Conservation (phyloP, 257 asterid species). For the Rauvolfia tetraphylla region DNA sequence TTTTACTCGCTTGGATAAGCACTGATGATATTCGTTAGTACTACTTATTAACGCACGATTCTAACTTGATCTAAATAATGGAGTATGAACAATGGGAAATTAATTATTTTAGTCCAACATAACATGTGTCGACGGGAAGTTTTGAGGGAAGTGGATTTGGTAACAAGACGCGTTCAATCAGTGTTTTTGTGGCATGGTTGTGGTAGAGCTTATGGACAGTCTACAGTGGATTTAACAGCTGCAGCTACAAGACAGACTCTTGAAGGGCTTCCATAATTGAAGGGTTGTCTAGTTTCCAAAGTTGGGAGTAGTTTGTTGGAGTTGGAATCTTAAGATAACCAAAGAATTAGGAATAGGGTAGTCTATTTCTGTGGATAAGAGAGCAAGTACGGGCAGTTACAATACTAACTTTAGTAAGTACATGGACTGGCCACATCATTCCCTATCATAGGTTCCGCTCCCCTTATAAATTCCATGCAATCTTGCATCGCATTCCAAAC, state of each 20-base stretch:
- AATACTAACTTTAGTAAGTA: conserved; percentile 15
- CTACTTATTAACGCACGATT: too few species aligned
- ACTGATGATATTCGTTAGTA: too few species aligned
- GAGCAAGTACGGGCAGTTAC: conserved; percentile 30
- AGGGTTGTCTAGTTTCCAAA: neutral
- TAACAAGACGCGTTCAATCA: neutral
- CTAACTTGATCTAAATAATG: neutral
- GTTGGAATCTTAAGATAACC: too few species aligned
- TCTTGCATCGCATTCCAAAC: neutral
- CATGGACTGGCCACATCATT: neutral
- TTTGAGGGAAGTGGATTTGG: conserved; percentile 21
- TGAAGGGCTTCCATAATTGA: neutral
- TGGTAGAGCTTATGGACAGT: too few species aligned
- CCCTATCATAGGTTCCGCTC: too few species aligned
- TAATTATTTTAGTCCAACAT: neutral
- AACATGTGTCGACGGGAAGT: neutral
- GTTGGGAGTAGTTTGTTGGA: conserved; percentile 11
- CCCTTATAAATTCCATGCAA: conserved; percentile 12
- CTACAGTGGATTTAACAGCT: neutral
- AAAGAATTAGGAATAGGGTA: neutral
- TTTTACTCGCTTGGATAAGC: too few species aligned
- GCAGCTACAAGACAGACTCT: neutral
- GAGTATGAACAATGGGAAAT: neutral
- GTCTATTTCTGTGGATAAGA: neutral
- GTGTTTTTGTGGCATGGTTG: neutral